These are phyloP conservation scores for Blastomyces percursus DNA, from an alignment of 2,329 filamentous ascomycete species.

Conservation along the genomic window DNA sequence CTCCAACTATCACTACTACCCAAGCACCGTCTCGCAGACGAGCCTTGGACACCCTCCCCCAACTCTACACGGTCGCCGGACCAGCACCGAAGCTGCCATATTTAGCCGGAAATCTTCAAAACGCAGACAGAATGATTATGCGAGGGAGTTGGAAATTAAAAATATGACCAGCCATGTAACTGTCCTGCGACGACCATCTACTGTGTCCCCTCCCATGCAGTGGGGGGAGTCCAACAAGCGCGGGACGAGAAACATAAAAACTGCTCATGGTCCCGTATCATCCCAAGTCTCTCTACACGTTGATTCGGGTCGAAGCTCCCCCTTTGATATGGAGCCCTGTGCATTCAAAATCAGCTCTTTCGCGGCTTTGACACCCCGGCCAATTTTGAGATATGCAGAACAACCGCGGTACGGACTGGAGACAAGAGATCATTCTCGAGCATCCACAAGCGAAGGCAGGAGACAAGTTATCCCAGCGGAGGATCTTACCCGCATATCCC, in stretches of 20 bases:
- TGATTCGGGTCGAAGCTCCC: conserved; percentile 37
- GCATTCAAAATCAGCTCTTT: conserved; percentile 73
- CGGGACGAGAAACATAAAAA: conserved; percentile 43
- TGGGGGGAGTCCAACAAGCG: conserved; percentile 52
- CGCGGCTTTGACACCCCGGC: conserved; percentile 72
- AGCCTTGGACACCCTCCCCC: conserved; percentile 35
- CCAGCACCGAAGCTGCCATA: conserved; percentile 45
- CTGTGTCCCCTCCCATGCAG: conserved; percentile 43
- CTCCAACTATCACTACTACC: conserved; percentile 6
- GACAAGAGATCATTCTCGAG: conserved; percentile 39
- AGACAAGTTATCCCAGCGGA: conserved; percentile 51
- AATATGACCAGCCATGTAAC: conserved; percentile 64
- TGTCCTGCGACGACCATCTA: conserved; percentile 48
- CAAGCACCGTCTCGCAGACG: conserved; percentile 23
- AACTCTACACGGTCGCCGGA: conserved; percentile 47
- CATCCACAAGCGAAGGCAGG: conserved; percentile 42
- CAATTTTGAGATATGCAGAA: conserved; percentile 65
- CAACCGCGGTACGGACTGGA: conserved; percentile 47
- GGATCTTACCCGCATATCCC: conserved; percentile 48
- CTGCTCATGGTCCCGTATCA: not conserved
- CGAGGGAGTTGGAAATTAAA: conserved; percentile 78
- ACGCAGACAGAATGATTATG: conserved; percentile 60
- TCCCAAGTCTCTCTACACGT: not conserved
- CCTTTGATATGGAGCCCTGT: conserved; percentile 60
- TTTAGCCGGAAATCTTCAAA: conserved; percentile 64